Conservation (phyloP, 768 basidiomycete genomes). For the Amanita polypyramis region DNA sequence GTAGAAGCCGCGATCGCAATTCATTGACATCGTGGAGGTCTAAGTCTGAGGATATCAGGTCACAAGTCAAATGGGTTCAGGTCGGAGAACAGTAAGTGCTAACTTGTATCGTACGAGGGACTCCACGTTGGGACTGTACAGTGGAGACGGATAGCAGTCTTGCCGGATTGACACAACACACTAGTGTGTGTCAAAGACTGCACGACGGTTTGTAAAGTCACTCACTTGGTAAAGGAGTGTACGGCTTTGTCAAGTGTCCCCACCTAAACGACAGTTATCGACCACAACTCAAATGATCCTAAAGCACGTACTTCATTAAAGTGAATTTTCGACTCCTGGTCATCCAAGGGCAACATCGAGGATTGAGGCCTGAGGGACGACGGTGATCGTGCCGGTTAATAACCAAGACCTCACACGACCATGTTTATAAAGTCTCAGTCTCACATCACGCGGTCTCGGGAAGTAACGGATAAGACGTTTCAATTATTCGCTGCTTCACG, state of each 20-base stretch:
- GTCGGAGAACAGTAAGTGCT: constrained; percentile 15
- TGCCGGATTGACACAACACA: constrained; percentile 36
- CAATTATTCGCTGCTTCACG: neutral
- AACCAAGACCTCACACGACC: constrained; percentile 20
- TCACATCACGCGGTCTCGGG: constrained; percentile 20
- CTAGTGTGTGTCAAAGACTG: constrained; percentile 19
- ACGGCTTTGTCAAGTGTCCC: constrained; percentile 47
- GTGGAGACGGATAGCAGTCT: constrained; percentile 40
- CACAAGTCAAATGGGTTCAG: neutral
- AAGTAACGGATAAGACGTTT: constrained; percentile 19
- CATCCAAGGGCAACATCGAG: constrained; percentile 10
- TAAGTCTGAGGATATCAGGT: constrained; percentile 29
- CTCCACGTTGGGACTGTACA: constrained; percentile 65
- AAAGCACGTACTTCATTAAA: constrained; percentile 25
- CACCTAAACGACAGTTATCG: constrained; percentile 23
- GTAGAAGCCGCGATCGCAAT: constrained; percentile 47
- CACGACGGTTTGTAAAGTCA: constrained; percentile 1
- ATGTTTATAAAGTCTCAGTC: constrained; percentile 9
- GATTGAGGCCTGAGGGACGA: constrained; percentile 13
- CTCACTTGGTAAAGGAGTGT: constrained; percentile 51
- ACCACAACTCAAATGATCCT: constrained; percentile 2
- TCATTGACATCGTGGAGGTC: constrained; percentile 65
- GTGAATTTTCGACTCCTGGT: constrained; percentile 14
- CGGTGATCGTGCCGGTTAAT: constrained; percentile 16
- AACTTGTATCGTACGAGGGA: constrained; percentile 47